These are phyloP conservation scores for Ballota nigra DNA, from an alignment of 257 asterid genomes.

Conservation along the genomic window DNA sequence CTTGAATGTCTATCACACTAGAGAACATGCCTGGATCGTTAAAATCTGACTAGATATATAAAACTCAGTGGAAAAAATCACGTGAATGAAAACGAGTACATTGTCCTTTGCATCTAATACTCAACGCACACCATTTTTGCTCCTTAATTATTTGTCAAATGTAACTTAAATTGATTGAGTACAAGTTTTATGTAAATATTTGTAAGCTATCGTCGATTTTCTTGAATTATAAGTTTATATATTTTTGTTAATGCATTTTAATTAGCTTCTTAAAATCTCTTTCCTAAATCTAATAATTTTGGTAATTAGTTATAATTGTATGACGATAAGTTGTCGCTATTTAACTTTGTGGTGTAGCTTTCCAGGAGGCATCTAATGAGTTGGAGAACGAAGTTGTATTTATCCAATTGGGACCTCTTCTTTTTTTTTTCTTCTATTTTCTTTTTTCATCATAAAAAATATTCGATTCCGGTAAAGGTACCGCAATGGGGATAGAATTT, in stretches of 20 bases:
- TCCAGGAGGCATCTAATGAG: slow-evolving; percentile 58
- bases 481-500: slow-evolving; percentile 37
- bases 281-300: background rate
- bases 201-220: background rate
- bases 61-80: too few species aligned
- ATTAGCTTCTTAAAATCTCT: background rate
- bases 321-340: slow-evolving; percentile 26
- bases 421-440: background rate
- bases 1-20: too few species aligned
- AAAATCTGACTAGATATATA: too few species aligned
- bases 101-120: background rate
- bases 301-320: background rate
- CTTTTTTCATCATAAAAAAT: slow-evolving; percentile 12
- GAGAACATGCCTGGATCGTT: too few species aligned
- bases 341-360: slow-evolving; percentile 34
- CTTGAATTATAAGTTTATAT: background rate
- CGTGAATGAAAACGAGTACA: background rate
- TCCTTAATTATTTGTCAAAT: background rate
- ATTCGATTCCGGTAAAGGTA: slow-evolving; percentile 44
- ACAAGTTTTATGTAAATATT: too few species aligned
- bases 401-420: slow-evolving; percentile 71
- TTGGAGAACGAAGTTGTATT: slow-evolving; percentile 62
- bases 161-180: background rate
- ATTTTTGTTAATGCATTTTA: too few species aligned
- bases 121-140: background rate